phyloP scores from a whole-genome alignment of 1,284 basidiomycete genomes.

The Ustanciosporium gigantosporum region DNA sequence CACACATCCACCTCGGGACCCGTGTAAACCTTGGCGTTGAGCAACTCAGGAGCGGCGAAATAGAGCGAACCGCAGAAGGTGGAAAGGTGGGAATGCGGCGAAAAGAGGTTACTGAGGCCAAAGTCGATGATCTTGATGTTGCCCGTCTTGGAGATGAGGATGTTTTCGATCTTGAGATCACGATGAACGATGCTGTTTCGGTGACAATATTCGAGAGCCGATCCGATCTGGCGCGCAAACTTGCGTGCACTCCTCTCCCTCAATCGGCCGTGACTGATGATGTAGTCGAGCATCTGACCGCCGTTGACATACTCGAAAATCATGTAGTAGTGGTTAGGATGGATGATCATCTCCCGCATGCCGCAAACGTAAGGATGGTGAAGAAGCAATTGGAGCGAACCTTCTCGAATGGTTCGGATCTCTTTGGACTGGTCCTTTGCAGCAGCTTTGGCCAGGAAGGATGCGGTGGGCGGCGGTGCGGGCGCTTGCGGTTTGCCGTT shows the following conservation, averaged over 20 bases:
- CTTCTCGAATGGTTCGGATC: constrained; percentile 91
- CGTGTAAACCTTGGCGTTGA: constrained; percentile 94
- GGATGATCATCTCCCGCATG: constrained; percentile 85
- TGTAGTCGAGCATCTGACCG: constrained; percentile 99
- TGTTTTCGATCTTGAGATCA: constrained; percentile 99
- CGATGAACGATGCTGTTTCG: constrained; percentile 96
- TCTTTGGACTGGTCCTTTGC: constrained; percentile 91
- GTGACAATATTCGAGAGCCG: constrained; percentile 94
- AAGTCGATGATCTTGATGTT: constrained; percentile 99
- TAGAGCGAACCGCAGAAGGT: constrained; percentile 98
- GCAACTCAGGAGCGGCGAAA: constrained; percentile 94
- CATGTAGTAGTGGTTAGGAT: constrained; percentile 87
- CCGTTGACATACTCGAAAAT: constrained; percentile 98
- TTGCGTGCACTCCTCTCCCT: constrained; percentile 92
- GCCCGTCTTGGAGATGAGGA: constrained; percentile 95
- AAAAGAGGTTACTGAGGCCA: constrained; percentile 94
- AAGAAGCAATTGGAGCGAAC: constrained; percentile 85
- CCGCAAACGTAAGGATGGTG: constrained; percentile 99
- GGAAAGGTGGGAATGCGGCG: constrained; percentile 78
- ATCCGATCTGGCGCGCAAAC: constrained; percentile 94
- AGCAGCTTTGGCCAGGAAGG: constrained; percentile 52
- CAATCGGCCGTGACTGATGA: constrained; percentile 95
- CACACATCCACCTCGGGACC: constrained; percentile 98
- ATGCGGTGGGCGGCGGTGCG: constrained; percentile 34
- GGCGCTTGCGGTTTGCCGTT: constrained; percentile 60